Conservation (phyloP, 257 asterid genomes). For the Capsicum baccatum region DNA sequence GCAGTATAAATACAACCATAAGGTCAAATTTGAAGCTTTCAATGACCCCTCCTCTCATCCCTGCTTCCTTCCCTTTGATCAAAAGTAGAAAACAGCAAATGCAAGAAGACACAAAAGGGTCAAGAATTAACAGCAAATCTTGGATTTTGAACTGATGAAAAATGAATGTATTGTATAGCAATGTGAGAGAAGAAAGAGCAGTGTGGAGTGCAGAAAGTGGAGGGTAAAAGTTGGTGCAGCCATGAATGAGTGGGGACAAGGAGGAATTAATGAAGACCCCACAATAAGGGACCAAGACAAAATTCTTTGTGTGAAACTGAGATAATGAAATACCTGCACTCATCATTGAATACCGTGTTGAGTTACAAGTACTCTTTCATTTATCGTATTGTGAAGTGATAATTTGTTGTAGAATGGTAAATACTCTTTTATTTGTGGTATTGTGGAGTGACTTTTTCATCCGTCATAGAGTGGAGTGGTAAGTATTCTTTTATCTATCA, state of each 20-base stretch:
- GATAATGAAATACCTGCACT: no score
- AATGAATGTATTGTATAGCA: not conserved
- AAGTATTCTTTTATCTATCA: no score
- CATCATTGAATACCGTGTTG: no score
- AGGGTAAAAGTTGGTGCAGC: not conserved
- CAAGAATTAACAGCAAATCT: not conserved
- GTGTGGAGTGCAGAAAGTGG: not conserved
- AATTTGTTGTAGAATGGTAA: no score
- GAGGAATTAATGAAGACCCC: not conserved
- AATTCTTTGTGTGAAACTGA: not conserved
- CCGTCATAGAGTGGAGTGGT: no score
- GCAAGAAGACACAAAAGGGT: conserved; percentile 11
- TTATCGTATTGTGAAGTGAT: no score
- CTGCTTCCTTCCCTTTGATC: not conserved
- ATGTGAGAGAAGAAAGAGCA: not conserved
- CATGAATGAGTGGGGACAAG: conserved; percentile 17
- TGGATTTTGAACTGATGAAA: not conserved
- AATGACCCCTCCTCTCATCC: conserved; percentile 18
- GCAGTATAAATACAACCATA: not conserved
- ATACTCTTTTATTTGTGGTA: no score
- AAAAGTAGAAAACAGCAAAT: conserved; percentile 9
- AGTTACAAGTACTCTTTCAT: no score
- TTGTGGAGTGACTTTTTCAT: no score
- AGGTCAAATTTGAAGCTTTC: not conserved
- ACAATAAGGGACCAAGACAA: not conserved